Conservation (phyloP, 1,139 yeast species). For the Yamadazyma aaseri region DNA sequence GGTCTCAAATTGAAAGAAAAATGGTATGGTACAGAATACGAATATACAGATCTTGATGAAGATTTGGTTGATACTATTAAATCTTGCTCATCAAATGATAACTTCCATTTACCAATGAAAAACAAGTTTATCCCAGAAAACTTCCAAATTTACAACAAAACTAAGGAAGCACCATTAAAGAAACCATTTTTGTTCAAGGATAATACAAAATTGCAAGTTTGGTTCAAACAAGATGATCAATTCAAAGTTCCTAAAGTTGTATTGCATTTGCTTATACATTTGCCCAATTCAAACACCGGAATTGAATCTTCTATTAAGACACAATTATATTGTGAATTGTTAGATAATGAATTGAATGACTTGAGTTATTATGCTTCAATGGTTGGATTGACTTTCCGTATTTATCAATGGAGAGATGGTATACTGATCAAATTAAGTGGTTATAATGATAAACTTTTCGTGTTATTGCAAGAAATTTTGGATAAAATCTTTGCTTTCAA, state of each 20-base stretch:
- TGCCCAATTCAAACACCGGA: conserved; percentile 61
- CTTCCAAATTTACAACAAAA: conserved; percentile 56
- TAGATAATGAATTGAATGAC: conserved; percentile 76
- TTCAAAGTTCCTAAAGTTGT: conserved; percentile 87
- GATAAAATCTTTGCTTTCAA: conserved; percentile 49
- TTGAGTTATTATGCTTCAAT: conserved; percentile 79
- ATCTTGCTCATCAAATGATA: conserved; percentile 30
- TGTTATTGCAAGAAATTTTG: conserved; percentile 60
- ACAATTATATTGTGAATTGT: conserved; percentile 61
- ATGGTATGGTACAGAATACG: conserved; percentile 91
- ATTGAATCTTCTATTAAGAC: conserved; percentile 59
- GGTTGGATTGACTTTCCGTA: conserved; percentile 67
- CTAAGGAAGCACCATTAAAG: conserved; percentile 27
- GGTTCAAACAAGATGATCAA: conserved; percentile 92
- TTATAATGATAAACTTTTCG: conserved; percentile 75
- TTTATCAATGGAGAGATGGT: conserved; percentile 68
- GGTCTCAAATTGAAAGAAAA: conserved; percentile 48
- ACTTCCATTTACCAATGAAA: conserved; percentile 60
- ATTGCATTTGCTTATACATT: conserved; percentile 61
- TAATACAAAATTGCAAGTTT: conserved; percentile 43
- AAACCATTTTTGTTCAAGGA: conserved; percentile 41
- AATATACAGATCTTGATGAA: conserved; percentile 42
- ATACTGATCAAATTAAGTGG: conserved; percentile 68
- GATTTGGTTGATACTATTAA: conserved; percentile 36
- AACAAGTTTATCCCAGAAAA: conserved; percentile 82